Evolutionary conservation across 2,329 filamentous ascomycete species (phyloP).

Genomic region (Aquanectria penicillioides): DNA sequence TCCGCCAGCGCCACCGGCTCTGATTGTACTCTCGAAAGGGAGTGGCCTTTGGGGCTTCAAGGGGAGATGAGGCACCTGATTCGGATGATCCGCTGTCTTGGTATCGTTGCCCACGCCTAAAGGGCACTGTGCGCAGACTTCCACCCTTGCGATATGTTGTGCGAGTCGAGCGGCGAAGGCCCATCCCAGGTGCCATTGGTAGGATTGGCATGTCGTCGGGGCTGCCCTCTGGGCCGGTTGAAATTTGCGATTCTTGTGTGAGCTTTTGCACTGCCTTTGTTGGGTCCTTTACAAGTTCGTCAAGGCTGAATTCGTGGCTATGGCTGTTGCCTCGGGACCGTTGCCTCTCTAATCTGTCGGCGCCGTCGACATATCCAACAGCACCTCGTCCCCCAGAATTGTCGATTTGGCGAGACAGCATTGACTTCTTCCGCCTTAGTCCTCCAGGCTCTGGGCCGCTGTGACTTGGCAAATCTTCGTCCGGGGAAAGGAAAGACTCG

Average conservation of each 20-base stretch:
- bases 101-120: slow-evolving; percentile 74
- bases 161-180: slow-evolving; percentile 86
- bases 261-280: slow-evolving; percentile 76
- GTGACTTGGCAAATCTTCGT: slow-evolving; percentile 59
- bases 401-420: slow-evolving; percentile 92
- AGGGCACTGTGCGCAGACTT: slow-evolving; percentile 81
- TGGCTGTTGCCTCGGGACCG: slow-evolving; percentile 68
- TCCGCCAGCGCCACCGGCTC: slow-evolving; percentile 62
- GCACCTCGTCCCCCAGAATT: slow-evolving; percentile 67
- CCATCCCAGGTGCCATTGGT: slow-evolving; percentile 79
- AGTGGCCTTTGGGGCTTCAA: slow-evolving; percentile 61
- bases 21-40: slow-evolving; percentile 72
- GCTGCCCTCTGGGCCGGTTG: slow-evolving; percentile 53
- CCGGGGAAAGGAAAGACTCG: slow-evolving; percentile 71
- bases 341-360: slow-evolving; percentile 80
- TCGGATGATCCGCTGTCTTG: slow-evolving; percentile 63
- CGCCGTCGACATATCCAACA: slow-evolving; percentile 82
- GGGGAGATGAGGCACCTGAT: slow-evolving; percentile 44
- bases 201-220: slow-evolving; percentile 86
- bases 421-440: slow-evolving; percentile 89
- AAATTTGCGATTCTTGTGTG: slow-evolving; percentile 63
- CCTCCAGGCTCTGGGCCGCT: slow-evolving; percentile 69
- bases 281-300: slow-evolving; percentile 85
- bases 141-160: slow-evolving; percentile 90
- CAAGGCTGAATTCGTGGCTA: slow-evolving; percentile 74